Evolutionary conservation across 2,329 filamentous ascomycete species (phyloP), one percentile per base, ranked within the genome.

Genomic region (Penicillium sp.): DNA sequence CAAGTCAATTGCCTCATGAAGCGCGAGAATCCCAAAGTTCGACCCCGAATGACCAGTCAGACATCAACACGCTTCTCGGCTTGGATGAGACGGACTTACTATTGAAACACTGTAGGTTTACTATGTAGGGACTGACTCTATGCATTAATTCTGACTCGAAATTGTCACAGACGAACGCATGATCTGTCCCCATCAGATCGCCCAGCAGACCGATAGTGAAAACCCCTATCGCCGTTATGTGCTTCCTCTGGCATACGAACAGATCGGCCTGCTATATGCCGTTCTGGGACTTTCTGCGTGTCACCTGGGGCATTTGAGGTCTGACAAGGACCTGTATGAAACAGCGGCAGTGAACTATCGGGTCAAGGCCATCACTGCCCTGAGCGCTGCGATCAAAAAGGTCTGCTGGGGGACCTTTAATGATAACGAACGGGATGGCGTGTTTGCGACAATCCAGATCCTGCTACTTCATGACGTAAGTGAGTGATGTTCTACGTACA

Each of bases 401-500:
- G 59, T 64, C 3, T 66, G 69, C n/a, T 71, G 70, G 17, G 63
- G 65, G 22, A 38, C 55, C 5, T 55, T 72, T 17, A 61, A 43
- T 14, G 67, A 67, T 7, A 64, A 68, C 39, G 69, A 72, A 35
- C 66, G 71, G n/a, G 70, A 73, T 54, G 65, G 66, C 2, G 62
- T 72, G 8, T 67, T 73, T 37, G 68, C 67, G 11, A 73, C 66
- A 8, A 73, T 73, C 3, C 70, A 73, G 47, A 65, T 73, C 22
- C 56, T 73, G n/a, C 59, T 73, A 15, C 62, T 73, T 3, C 71
- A 73, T 45, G 71, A 73, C 63, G 71, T 73, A 60, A 55, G 71
- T 63, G 35, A 39, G 10, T 5, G 2, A 28, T 5, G 1, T 2
- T 15, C 2, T 39, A 20, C 14, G n/a, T 47, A n/a, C 15, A 47